Base-by-base conservation (phyloP, 2,329 filamentous ascomycete genomes). In the Calonectria naviculata region DNA sequence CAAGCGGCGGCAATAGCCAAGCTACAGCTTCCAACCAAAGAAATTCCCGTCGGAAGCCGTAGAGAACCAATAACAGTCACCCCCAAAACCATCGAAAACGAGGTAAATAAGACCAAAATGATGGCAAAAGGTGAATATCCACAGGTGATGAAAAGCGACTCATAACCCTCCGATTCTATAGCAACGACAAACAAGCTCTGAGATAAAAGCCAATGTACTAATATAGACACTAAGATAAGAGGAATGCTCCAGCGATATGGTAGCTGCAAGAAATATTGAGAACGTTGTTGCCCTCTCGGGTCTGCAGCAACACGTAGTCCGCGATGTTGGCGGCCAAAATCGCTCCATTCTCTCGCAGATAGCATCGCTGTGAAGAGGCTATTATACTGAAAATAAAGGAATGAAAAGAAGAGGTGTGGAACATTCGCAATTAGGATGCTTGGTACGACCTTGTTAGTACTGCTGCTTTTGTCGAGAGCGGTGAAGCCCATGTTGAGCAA, bases 1-100 rank as follows among this genome's bases (percentile, higher is more conserved):
- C 71, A 72, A 19, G 68, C 68, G n/a, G 68, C 71, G 1, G 68
- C 71, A 19, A 72, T 71, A 4, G 71, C 71, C 34, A 65, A 54
- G 44, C 71, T 72, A 10, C 71, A 72, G 1, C 64, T 71, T 5
- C 71, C 71, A 8, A 67, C 56, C 2, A 72, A 17, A 1, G 71
- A 68, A 1, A 67, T 61, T 3, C 47, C 36, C 9, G 64, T 71
- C 2, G 71, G 58, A 3, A 72, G 49, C 0, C 52, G 49, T 12
- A 61, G 52, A 2, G 15, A 28, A 1, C 47, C 71, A 0, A 52
- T 64, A 15, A 15, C 10, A 3, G 38, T 6, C 0, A 56, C 49
- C 0, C 56, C 47, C 13, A 19, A 17, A 6, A 34, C 29, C 68
- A 72, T 67, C 0, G 58, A 7, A 17, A 42, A 4, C 3, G 68